Evolutionary conservation across 805 yeast genomes (phyloP).

Genomic region (Cyberlindnera euphorbiiphila): DNA sequence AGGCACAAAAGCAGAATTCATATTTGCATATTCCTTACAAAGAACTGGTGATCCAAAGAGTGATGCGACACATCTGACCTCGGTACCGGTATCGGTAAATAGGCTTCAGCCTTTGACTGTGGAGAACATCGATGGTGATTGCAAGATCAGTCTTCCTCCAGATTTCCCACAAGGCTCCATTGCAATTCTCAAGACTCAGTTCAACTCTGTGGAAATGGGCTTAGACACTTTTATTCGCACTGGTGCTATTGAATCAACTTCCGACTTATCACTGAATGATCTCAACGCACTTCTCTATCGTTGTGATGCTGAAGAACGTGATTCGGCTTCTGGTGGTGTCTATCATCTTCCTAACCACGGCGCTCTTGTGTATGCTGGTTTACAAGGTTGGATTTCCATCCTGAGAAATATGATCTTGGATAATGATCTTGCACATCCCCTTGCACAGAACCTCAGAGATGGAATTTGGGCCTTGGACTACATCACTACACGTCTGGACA

Average conservation of each 20-base stretch:
- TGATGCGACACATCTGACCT: constrained; percentile 43
- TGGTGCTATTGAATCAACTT: constrained; percentile 76
- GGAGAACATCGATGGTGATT: constrained; percentile 39
- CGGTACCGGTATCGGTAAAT: constrained; percentile 62
- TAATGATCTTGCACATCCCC: constrained; percentile 81
- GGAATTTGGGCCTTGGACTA: constrained; percentile 92
- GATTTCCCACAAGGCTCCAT: constrained; percentile 88
- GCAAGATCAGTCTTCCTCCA: constrained; percentile 56
- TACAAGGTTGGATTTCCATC: constrained; percentile 87
- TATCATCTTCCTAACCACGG: constrained; percentile 77
- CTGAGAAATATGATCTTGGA: constrained; percentile 55
- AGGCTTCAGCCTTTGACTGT: constrained; percentile 49
- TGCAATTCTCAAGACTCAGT: constrained; percentile 71
- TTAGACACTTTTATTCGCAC: constrained; percentile 64
- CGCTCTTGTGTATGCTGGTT: constrained; percentile 75
- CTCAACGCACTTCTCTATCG: constrained; percentile 71
- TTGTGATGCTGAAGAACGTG: constrained; percentile 86
- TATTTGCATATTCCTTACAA: constrained; percentile 54
- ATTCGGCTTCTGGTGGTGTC: constrained; percentile 73
- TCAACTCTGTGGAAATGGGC: constrained; percentile 58
- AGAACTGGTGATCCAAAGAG: constrained; percentile 45
- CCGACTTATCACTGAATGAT: constrained; percentile 57
- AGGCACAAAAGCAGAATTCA: constrained; percentile 56
- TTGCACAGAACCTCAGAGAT: constrained; percentile 72
- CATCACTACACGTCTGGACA: constrained; percentile 55